A percentile compares a stretch with the other conserved stretches of the same genome.
Evolutionary conservation across 1,284 basidiomycete genomes (phyloP).

Genomic region (Inonotus obliquus): DNA sequence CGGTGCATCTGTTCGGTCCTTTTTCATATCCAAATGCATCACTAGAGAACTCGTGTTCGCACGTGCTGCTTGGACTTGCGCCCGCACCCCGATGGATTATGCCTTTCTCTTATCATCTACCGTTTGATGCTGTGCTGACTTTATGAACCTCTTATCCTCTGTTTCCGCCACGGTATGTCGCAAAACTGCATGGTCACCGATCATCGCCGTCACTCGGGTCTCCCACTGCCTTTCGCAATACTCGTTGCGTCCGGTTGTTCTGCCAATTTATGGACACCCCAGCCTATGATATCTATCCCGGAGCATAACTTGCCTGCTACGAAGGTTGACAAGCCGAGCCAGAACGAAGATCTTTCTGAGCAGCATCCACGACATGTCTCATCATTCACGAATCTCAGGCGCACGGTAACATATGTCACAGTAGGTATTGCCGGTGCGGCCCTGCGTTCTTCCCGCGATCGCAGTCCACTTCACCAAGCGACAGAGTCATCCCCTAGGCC

Average conservation of each 20-base stretch:
- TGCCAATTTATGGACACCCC: background rate
- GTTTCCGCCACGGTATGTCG: background rate
- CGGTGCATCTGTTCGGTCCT: background rate
- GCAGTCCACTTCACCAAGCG: background rate
- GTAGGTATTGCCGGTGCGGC: background rate
- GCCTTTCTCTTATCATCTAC: background rate
- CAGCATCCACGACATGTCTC: background rate
- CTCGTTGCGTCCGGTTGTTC: background rate
- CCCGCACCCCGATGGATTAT: background rate
- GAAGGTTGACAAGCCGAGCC: background rate
- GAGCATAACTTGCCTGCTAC: background rate
- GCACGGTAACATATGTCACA: slow-evolving; percentile 5
- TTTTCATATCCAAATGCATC: background rate
- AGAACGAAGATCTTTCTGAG: background rate
- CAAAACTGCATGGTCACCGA: background rate
- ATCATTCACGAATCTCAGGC: slow-evolving; percentile 5
- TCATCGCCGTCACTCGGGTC: background rate
- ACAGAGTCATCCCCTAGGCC: background rate
- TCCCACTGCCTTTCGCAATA: background rate
- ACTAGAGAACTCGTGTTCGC: background rate
- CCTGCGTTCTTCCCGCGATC: background rate
- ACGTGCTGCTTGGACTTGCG: background rate
- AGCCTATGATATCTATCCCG: slow-evolving; percentile 4
- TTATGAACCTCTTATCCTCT: background rate
- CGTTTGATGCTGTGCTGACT: background rate